Percentiles rank a stretch among this genome's conserved stretches.
Evolutionary conservation across 495 filamentous ascomycete species (phyloP).

Genomic region (Penicillium psychrofluorescens): DNA sequence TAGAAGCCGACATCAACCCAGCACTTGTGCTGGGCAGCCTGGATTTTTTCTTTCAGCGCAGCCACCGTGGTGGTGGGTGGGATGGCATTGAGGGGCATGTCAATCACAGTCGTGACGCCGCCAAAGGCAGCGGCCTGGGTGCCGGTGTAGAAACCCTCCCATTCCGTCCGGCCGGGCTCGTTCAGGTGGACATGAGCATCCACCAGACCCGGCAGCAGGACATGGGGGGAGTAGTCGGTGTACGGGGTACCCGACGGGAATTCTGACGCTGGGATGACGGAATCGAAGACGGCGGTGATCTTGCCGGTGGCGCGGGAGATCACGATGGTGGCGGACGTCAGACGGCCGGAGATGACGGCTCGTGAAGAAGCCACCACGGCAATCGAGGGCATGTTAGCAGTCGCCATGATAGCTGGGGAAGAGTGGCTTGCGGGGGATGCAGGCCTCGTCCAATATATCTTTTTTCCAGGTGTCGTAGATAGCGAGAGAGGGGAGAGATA

Average conservation of each 20-base stretch:
- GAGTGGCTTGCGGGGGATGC: conserved; percentile 2
- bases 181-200: conserved; percentile 98
- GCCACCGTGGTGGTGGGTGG: conserved; percentile 88
- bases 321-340: conserved; percentile 73
- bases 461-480: not conserved
- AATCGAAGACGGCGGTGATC: conserved; percentile 70
- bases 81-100: conserved; percentile 98
- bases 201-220: conserved; percentile 86
- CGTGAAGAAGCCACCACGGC: conserved; percentile 77
- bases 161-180: conserved; percentile 94
- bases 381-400: conserved; percentile 37
- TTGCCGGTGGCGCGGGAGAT: conserved; percentile 75
- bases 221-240: conserved; percentile 75
- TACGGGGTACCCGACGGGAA: conserved; percentile 72
- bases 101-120: conserved; percentile 94
- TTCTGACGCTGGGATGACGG: conserved; percentile 59
- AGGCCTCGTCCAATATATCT: not conserved
- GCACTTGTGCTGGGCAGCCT: conserved; percentile 81
- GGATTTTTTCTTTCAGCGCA: conserved; percentile 75
- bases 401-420: conserved; percentile 19
- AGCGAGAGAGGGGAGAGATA: conserved; percentile 3
- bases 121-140: conserved; percentile 92
- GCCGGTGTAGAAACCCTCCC: conserved; percentile 95
- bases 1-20: conserved; percentile 99
- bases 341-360: conserved; percentile 58